phyloP scores from a whole-genome alignment of 257 asterid species.

The Solanum sparsipilum region DNA sequence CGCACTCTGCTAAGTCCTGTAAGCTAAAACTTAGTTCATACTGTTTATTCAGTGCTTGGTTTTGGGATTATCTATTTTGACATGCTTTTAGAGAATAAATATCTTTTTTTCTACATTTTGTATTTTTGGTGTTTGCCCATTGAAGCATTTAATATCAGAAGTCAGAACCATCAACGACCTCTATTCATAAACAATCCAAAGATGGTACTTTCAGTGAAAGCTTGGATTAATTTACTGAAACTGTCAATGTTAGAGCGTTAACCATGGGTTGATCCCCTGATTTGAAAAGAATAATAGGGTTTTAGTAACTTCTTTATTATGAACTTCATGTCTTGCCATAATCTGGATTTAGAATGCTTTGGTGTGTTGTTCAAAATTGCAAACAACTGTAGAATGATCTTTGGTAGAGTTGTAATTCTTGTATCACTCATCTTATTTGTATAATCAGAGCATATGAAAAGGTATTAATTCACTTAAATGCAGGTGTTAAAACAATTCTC shows the following conservation, averaged over 20 bases:
- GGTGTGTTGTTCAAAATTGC: neutral
- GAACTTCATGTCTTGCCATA: neutral
- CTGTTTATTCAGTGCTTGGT: neutral
- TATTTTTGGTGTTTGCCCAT: neutral
- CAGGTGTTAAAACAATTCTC: conserved; percentile 48
- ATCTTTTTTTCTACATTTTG: neutral
- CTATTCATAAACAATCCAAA: neutral
- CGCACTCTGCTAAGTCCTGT: neutral
- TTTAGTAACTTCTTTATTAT: neutral
- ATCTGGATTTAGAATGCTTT: neutral
- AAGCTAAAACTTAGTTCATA: neutral
- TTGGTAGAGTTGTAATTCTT: neutral
- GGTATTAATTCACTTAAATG: neutral
- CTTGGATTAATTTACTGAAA: neutral
- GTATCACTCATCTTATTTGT: neutral
- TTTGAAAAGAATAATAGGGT: neutral
- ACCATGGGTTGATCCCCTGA: neutral
- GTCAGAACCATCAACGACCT: neutral
- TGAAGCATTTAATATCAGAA: neutral
- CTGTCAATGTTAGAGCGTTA: neutral
- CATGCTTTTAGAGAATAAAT: neutral
- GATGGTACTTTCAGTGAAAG: neutral
- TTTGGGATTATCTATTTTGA: neutral
- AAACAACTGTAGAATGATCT: neutral
- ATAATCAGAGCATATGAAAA: neutral